phyloP scores from a whole-genome alignment of 2,329 filamentous ascomycete species.

The Xylariaceae sp. region DNA sequence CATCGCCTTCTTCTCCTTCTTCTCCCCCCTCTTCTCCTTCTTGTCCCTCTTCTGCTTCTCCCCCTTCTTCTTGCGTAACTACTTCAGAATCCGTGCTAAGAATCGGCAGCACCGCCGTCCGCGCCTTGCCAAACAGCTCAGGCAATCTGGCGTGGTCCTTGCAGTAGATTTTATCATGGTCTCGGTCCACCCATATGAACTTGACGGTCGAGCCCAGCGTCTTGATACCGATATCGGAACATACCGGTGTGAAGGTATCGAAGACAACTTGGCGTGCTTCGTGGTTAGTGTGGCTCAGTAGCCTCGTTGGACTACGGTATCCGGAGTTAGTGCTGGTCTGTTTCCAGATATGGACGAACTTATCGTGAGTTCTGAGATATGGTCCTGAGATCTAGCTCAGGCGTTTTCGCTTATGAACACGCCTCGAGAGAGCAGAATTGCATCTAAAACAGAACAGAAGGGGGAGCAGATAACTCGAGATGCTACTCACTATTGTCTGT shows the following conservation, averaged over 20 bases:
- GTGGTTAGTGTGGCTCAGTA: slow-evolving; percentile 20
- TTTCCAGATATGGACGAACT: too few species aligned
- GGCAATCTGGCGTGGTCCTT: not conserved
- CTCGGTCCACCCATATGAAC: slow-evolving; percentile 15
- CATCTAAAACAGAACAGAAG: not conserved
- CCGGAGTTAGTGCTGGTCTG: too few species aligned
- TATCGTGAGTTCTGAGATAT: too few species aligned
- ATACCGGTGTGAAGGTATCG: slow-evolving; percentile 24
- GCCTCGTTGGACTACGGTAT: slow-evolving; percentile 3
- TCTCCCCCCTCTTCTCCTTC: too few species aligned
- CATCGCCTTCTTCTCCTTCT: too few species aligned
- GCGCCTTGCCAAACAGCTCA: slow-evolving; percentile 3
- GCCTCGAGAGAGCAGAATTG: too few species aligned
- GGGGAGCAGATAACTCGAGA: not conserved
- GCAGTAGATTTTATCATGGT: slow-evolving; percentile 8
- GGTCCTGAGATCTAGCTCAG: too few species aligned
- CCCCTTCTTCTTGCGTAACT: not conserved
- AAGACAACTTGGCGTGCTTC: slow-evolving; percentile 26
- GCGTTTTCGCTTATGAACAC: too few species aligned
- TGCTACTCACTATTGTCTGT: slow-evolving; percentile 7
- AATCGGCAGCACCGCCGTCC: slow-evolving; percentile 7
- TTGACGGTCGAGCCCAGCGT: slow-evolving; percentile 1
- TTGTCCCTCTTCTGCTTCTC: too few species aligned
- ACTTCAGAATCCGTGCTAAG: not conserved
- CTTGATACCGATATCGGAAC: slow-evolving; percentile 2